A percentile compares a stretch with the other conserved stretches of the same genome.
Conservation (phyloP, 2,329 filamentous ascomycete species). For the Aspergillus quadricinctus region DNA sequence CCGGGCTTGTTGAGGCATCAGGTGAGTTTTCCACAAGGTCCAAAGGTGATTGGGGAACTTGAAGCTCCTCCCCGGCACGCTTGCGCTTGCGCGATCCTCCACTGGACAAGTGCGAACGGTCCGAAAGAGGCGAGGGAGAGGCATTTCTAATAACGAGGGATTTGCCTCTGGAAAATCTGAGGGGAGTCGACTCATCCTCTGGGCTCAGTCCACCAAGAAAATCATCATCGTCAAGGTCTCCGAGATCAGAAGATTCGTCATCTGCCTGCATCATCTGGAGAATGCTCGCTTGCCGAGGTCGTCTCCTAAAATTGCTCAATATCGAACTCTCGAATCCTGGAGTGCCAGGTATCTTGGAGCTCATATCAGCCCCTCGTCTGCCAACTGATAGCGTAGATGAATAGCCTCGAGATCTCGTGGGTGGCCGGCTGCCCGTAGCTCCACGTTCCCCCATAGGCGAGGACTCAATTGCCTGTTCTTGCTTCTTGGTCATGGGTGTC, state of each 20-base stretch:
- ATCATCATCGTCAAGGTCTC: slow-evolving; percentile 32
- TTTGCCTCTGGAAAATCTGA: slow-evolving; percentile 33
- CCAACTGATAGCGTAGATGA: slow-evolving; percentile 37
- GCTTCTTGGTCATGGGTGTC: slow-evolving; percentile 28
- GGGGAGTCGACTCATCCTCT: slow-evolving; percentile 43
- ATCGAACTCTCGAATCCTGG: slow-evolving; percentile 42
- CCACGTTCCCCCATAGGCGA: slow-evolving; percentile 29
- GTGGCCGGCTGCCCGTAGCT: slow-evolving; percentile 32
- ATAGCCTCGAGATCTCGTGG: slow-evolving; percentile 36
- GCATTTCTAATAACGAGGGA: slow-evolving; percentile 21
- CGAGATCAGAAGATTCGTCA: slow-evolving; percentile 34
- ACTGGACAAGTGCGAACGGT: slow-evolving; percentile 23
- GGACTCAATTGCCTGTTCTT: slow-evolving; percentile 33
- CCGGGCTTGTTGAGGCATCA: slow-evolving; percentile 11
- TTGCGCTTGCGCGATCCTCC: slow-evolving; percentile 37
- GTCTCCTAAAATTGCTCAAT: slow-evolving; percentile 41
- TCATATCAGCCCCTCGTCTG: slow-evolving; percentile 34
- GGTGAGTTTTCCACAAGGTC: slow-evolving; percentile 16
- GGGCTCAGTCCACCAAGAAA: slow-evolving; percentile 42
- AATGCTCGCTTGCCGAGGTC: slow-evolving; percentile 43
- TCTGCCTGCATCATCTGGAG: slow-evolving; percentile 43
- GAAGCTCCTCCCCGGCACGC: slow-evolving; percentile 22
- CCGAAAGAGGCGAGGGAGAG: slow-evolving; percentile 20
- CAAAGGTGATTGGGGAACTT: slow-evolving; percentile 25
- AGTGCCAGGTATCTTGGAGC: slow-evolving; percentile 35